Base-by-base conservation (phyloP, 352 stramenopile species). In the Globisporangium recalcitrans region DNA sequence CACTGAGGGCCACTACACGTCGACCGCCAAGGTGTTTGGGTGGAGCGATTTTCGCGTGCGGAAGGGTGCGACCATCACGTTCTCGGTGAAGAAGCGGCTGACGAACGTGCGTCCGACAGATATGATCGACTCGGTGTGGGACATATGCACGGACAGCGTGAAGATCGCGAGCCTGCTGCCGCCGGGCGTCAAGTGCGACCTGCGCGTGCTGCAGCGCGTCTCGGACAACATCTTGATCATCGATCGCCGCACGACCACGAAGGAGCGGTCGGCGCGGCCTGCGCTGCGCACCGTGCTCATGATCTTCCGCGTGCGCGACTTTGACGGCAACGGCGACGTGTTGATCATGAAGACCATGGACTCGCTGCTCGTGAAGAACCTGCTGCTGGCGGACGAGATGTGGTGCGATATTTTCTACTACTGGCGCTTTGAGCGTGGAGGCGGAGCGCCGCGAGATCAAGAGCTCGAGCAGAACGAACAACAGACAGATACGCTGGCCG, bases 341-440 rank as follows among this genome's bases (percentile, higher is more conserved):
- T 34, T 89, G 13, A 68, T 65, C 46, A 89, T 87, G 75, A 85
- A 87, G 61, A 89, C 77, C 40, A 72, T 89, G 34, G 75, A 85
- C 68, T 55, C 78, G 52, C 75, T 73, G 36, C 58, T 74, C 26
- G 72, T 82, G 27, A 78, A 80, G 55, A 64, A 70, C 27, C 47
- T 75, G 52, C 63, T 89, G 44, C 60, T 59, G 1, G 56, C 70
- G 19, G 62, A 81, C 48, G 75, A 89, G 59, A 40, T 69, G 29
- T 89, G 77, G 77, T 84, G 73, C 66, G 73, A 89, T 51, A 77
- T 87, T 52, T 85, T 85, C 63, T 88, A 88, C 61, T 88, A 76
- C 75, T 75, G 84, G 64, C 70, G 76, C 51, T 80, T 82, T 51
- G 57, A 72, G 13, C 6, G 63, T 69, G 2, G 26, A 16, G 68